Evolutionary conservation across 2,329 filamentous ascomycete genomes (phyloP).

Genomic region (Diaporthe australafricana): DNA sequence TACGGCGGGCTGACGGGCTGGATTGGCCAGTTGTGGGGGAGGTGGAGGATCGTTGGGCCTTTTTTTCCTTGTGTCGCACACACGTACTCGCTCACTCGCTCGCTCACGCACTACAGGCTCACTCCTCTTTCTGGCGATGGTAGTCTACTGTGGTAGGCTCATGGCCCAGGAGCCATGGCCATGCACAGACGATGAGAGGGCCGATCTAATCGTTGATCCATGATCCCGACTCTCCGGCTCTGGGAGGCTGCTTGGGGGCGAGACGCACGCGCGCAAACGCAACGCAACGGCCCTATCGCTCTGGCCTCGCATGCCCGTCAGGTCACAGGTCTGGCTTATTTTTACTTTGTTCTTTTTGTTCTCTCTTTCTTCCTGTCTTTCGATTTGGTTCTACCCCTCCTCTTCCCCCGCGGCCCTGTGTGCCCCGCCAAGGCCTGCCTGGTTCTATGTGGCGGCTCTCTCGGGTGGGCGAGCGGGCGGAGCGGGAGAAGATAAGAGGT

Average conservation of each 20-base stretch:
- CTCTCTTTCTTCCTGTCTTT: not conserved
- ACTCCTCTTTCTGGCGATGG: not conserved
- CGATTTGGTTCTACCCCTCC: not conserved
- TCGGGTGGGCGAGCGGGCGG: not conserved
- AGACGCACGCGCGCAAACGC: not conserved
- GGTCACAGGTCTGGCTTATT: constrained; percentile 21
- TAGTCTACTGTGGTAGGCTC: not conserved
- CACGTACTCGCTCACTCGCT: not conserved
- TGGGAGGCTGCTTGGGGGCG: constrained; percentile 12
- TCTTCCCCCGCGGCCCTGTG: constrained; percentile 6
- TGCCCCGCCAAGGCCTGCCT: constrained; percentile 14
- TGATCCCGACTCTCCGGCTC: constrained; percentile 11
- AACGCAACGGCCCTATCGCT: constrained; percentile 1
- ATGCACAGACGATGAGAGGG: constrained; percentile 13
- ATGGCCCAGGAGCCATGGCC: no score
- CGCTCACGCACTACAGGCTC: not conserved
- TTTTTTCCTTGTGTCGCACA: not conserved
- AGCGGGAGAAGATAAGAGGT: no score
- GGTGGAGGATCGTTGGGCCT: not conserved
- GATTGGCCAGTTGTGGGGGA: not conserved
- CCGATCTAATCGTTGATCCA: constrained; percentile 24
- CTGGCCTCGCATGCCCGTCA: constrained; percentile 25
- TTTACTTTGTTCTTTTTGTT: not conserved
- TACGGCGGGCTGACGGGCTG: constrained; percentile 1
- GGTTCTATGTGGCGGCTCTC: not conserved